Conservation (phyloP, 805 yeast genomes). For the Naumovozyma dairenensis region DNA sequence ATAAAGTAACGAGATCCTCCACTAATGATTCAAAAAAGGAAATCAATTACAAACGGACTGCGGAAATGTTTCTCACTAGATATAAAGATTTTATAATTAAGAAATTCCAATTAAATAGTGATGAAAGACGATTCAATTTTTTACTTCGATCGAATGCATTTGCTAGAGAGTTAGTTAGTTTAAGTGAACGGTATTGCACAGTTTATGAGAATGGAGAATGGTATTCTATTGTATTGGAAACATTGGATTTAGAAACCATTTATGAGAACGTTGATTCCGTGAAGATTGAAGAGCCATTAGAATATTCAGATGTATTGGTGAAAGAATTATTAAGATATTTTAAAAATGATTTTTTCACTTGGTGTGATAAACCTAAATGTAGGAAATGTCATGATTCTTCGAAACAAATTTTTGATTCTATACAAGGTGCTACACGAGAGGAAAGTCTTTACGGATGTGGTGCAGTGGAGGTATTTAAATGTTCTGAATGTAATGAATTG, state of each 20-base stretch:
- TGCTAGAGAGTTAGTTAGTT: slow-evolving; percentile 18
- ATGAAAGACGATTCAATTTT: slow-evolving; percentile 7
- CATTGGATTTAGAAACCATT: slow-evolving; percentile 49
- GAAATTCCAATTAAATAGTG: slow-evolving; percentile 13
- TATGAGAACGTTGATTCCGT: slow-evolving; percentile 51
- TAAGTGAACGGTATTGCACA: slow-evolving; percentile 16
- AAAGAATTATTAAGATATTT: slow-evolving; percentile 56
- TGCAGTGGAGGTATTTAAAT: slow-evolving; percentile 53
- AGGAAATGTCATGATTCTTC: slow-evolving; percentile 36
- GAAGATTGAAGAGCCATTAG: slow-evolving; percentile 22
- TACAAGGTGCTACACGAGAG: slow-evolving; percentile 33
- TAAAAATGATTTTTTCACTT: slow-evolving; percentile 66
- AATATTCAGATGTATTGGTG: slow-evolving; percentile 49
- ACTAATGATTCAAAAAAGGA: neutral
- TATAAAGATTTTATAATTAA: slow-evolving; percentile 15
- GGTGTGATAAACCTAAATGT: slow-evolving; percentile 73
- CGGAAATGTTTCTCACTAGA: slow-evolving; percentile 16
- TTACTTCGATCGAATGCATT: slow-evolving; percentile 14
- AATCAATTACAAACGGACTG: slow-evolving; percentile 1
- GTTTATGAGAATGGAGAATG: slow-evolving; percentile 35
- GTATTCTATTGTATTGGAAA: slow-evolving; percentile 51
- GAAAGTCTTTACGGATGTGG: slow-evolving; percentile 44
- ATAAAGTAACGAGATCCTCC: neutral
- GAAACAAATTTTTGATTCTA: slow-evolving; percentile 31
- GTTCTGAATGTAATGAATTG: slow-evolving; percentile 38